Percentiles rank a stretch among this genome's conserved stretches.
phyloP scores from a whole-genome alignment of 306 rosid genomes.

The Pyrus pyrifolia region DNA sequence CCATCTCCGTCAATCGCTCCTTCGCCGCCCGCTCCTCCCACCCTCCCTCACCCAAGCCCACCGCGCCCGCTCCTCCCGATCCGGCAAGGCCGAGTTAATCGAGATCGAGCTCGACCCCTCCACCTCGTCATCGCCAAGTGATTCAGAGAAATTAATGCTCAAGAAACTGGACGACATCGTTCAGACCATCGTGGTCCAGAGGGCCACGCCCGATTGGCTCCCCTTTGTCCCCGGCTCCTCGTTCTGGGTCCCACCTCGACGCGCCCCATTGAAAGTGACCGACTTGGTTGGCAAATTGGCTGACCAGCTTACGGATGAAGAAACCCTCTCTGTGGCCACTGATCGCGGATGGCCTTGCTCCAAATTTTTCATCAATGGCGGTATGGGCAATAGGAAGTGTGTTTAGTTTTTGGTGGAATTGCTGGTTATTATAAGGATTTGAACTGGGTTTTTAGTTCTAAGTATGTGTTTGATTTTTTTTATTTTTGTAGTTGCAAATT shows the following conservation, averaged over 20 bases:
- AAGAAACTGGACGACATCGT: conserved; percentile 64
- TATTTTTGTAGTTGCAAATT: not conserved
- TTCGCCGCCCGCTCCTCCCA: not conserved
- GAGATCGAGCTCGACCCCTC: conserved; percentile 44
- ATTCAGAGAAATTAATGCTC: conserved; percentile 37
- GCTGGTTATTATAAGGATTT: not conserved
- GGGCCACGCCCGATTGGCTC: conserved; percentile 69
- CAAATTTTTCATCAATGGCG: conserved; percentile 26
- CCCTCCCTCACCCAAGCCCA: not conserved
- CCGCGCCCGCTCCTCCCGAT: conserved; percentile 28
- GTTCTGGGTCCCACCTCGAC: conserved; percentile 88
- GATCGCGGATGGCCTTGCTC: conserved; percentile 62
- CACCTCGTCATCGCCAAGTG: conserved; percentile 16
- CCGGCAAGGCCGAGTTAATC: conserved; percentile 28
- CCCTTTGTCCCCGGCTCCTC: conserved; percentile 85
- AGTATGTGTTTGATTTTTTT: not conserved
- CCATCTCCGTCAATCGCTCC: conserved; percentile 11
- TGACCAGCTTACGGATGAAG: conserved; percentile 32
- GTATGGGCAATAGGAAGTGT: conserved; percentile 4
- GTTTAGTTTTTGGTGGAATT: not conserved
- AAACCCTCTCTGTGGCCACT: conserved; percentile 34
- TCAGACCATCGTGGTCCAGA: conserved; percentile 47
- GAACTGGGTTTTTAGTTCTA: not conserved
- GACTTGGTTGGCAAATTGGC: conserved; percentile 39
- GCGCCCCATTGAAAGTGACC: conserved; percentile 22